Evolutionary conservation across 768 basidiomycete genomes (phyloP), one percentile per base, ranked within the genome.

Genomic region (Collybia mongolica): DNA sequence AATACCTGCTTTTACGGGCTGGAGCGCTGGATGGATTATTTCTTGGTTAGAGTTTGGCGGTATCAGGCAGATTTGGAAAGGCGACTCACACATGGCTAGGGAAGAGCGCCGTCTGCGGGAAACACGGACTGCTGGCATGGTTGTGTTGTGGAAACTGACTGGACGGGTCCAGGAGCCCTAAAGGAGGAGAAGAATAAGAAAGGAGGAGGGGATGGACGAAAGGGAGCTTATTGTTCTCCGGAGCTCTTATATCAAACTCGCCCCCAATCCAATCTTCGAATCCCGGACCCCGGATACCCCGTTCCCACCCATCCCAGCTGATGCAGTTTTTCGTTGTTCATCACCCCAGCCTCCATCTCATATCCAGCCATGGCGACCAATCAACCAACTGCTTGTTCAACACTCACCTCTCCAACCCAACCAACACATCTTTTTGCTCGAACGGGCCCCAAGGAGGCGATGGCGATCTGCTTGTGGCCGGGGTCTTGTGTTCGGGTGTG

Each of bases 1-100:
- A 49, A 73, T 73, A 14, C 81, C 82, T 3, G 82, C 66, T 55
- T 79, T 83, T 47, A 77, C 75, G 23, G 73, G 71, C 29, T 67
- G 62, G 24, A 66, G 51, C 15, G 69, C 71, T 60, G 40, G 19
- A 7, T 22, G 15, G 17, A 22, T 18, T 15, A 14, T 11, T 38
- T 36, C 19, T 40, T 19, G 11, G 2, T 32, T 36, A 6, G 12
- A 12, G 4, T 47, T 5, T 5, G 20, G 18, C 2, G 3, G 14
- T 18, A 2, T 9, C 20, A 17, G 36, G 3, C n/a, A 44, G 17
- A 39, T 5, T 9, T 28, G 32, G 14, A 32, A 9, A 20, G 6
- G 18, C 12, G 11, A 55, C 55, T 50, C 39, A 57, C 55, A 51
- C 8, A 53, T 35, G 5, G 55, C 53, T 15, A 54, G 36, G 0